phyloP scores from a whole-genome alignment of 1,284 basidiomycete genomes.

The Cutaneotrichosporon sp. region DNA sequence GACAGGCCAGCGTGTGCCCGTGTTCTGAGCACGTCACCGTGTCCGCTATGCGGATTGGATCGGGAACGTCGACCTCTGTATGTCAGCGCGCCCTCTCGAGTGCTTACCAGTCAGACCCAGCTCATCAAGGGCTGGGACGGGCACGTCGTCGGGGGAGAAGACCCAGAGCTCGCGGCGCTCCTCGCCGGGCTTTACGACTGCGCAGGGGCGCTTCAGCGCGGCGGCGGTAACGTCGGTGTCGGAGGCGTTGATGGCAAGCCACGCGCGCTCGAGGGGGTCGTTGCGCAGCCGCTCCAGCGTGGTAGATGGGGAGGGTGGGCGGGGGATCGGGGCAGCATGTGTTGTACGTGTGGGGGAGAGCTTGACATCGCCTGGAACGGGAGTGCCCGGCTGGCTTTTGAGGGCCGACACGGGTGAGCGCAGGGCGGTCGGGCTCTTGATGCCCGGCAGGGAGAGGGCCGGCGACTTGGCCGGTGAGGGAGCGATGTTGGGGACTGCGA shows the following conservation, averaged over 20 bases:
- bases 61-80: constrained; percentile 16
- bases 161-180: constrained; percentile 22
- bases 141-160: constrained; percentile 11
- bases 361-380: not conserved
- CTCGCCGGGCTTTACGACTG: constrained; percentile 14
- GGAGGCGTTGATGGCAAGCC: constrained; percentile 29
- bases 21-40: constrained; percentile 22
- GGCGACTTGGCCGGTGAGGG: not conserved
- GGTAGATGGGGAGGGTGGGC: not conserved
- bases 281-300: constrained; percentile 15
- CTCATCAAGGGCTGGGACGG: not conserved
- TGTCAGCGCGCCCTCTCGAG: not conserved
- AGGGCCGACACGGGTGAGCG: not conserved
- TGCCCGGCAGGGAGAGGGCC: not conserved
- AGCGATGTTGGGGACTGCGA: not conserved
- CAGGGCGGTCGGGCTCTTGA: not conserved
- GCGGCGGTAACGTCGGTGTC: constrained; percentile 7
- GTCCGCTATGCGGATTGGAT: constrained; percentile 15
- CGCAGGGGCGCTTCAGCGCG: constrained; percentile 12
- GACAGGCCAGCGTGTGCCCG: constrained; percentile 16
- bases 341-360: not conserved
- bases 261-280: constrained; percentile 32
- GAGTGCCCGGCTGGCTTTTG: not conserved
- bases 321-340: not conserved
- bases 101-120: constrained; percentile 17